A percentile compares a stretch with the other conserved stretches of the same genome.
Conservation (phyloP, 2,329 filamentous ascomycete species). For the Penicillium sp. region DNA sequence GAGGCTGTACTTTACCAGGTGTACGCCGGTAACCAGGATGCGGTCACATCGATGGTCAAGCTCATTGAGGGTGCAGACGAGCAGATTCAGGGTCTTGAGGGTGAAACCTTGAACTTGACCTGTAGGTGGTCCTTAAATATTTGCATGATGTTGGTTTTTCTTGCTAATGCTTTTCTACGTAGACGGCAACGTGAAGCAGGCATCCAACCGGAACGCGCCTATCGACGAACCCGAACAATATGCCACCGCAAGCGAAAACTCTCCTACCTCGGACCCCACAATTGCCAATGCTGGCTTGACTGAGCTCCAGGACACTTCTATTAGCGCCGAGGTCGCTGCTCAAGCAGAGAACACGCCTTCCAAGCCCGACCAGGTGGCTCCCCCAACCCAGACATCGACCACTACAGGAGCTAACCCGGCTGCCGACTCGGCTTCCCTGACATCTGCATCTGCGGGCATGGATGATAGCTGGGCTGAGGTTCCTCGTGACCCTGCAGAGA, state of each 20-base stretch:
- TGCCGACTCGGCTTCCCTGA: conserved; percentile 52
- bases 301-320: conserved; percentile 54
- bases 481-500: conserved; percentile 71
- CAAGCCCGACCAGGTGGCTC: conserved; percentile 24
- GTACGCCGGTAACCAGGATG: conserved; percentile 62
- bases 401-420: conserved; percentile 46
- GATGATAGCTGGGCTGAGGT: conserved; percentile 75
- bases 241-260: conserved; percentile 33
- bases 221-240: conserved; percentile 33
- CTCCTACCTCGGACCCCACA: conserved; percentile 57
- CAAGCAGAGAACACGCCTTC: conserved; percentile 4
- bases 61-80: conserved; percentile 62
- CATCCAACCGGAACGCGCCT: conserved; percentile 46
- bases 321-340: conserved; percentile 58
- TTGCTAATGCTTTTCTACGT: conserved; percentile 9
- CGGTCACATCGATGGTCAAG: conserved; percentile 61
- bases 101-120: conserved; percentile 54
- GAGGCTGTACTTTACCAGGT: conserved; percentile 64
- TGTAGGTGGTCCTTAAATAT: conserved; percentile 49
- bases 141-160: background rate
- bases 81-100: conserved; percentile 58
- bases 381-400: conserved; percentile 43
- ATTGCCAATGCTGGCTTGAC: conserved; percentile 61
- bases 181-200: conserved; percentile 56
- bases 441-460: conserved; percentile 44